These are phyloP conservation scores for Exophiala sideris DNA, from an alignment of 2,329 filamentous ascomycete genomes.

Conservation along the genomic window DNA sequence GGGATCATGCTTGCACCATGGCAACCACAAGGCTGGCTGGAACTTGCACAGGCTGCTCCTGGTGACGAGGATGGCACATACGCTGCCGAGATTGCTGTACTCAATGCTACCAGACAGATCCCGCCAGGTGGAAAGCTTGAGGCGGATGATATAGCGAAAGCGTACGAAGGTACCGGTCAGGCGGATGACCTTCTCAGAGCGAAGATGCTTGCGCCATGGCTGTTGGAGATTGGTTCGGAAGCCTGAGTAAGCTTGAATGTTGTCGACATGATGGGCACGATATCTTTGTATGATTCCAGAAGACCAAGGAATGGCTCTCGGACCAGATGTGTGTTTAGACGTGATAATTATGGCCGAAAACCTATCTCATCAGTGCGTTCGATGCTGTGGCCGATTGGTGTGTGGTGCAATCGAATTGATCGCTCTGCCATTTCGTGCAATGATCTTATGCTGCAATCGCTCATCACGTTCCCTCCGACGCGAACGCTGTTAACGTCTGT, in stretches of 20 bases:
- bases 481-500: slow-evolving; percentile 61
- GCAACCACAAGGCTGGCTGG: slow-evolving; percentile 75
- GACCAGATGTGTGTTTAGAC: no score
- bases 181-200: slow-evolving; percentile 72
- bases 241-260: neutral
- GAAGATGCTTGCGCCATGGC: slow-evolving; percentile 80
- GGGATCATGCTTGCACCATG: slow-evolving; percentile 79
- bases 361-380: no score
- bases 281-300: no score
- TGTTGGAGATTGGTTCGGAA: slow-evolving; percentile 23
- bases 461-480: slow-evolving; percentile 29
- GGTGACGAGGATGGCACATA: slow-evolving; percentile 49
- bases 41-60: slow-evolving; percentile 62
- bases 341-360: no score
- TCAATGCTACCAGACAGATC: slow-evolving; percentile 70
- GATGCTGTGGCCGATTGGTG: no score
- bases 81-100: slow-evolving; percentile 72
- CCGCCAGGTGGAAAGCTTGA: slow-evolving; percentile 68
- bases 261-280: neutral
- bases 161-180: slow-evolving; percentile 70
- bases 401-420: no score
- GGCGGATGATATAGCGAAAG: slow-evolving; percentile 66
- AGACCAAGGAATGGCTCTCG: no score
- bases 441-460: no score
- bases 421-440: no score